Evolutionary conservation across 805 yeast genomes (phyloP), one percentile per base, ranked within the genome.

Genomic region (Clavispora vitiphila): DNA sequence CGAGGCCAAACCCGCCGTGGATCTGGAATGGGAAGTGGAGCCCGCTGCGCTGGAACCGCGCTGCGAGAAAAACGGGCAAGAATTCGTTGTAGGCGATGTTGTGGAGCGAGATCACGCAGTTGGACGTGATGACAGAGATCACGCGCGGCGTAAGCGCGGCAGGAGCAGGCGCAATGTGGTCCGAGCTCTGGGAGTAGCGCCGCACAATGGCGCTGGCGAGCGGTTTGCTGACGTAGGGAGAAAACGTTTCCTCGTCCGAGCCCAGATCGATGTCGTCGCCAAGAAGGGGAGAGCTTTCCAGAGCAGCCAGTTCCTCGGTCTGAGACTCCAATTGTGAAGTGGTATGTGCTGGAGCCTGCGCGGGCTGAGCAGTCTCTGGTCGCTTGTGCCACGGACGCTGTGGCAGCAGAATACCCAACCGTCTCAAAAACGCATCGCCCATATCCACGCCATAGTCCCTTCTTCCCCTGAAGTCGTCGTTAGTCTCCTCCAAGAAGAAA

Each of bases 401-500:
- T 3, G 54, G 54, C 8, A 44, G 42, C 9, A 42, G 35, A 15
- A 50, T 42, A 11, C 66, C 66, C 14, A 59, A 18, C 10, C 40
- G 8, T 12, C 43, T 39, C 23, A 38, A 23, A 38, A 64, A 37
- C 25, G 42, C 40, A 46, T 74, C 78, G 23, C 81, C 81, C 10
- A 67, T 19, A 20, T 64, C 72, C 4, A 76, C 50, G 4, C 80
- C 78, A 27, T 54, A 45, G 52, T 78, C 82, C 40, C 61, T 63
- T 38, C 65, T 58, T 37, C 58, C 46, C 43, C 62, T 66, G 30
- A 60, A 55, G 16, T 56, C 52, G 12, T 63, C 69, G 48, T 74
- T 78, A 3, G 81, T 76, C 53, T 78, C 83, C 46, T 76, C 80
- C 31, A 78, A 56, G 46, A 77, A 77, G 34, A 78, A 61, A 36